phyloP scores from a whole-genome alignment of 228 moss, liverwort and hornwort genomes.

The Sphagnum magellanicum region DNA sequence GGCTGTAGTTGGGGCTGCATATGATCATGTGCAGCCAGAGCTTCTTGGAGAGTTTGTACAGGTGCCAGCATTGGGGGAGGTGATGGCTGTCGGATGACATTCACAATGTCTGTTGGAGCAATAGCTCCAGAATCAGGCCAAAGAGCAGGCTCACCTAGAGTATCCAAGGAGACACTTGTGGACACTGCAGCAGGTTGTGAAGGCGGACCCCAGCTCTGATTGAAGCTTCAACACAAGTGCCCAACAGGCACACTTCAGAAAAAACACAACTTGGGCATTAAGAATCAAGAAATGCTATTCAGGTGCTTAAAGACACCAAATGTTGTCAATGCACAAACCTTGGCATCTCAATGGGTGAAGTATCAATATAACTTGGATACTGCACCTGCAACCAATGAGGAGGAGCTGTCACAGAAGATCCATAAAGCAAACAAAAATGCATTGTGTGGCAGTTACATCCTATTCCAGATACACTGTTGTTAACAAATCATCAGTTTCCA shows the following conservation, averaged over 20 bases:
- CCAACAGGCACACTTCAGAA: constrained; percentile 14
- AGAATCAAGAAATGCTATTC: too few relatives aligned
- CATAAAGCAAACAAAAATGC: neutral
- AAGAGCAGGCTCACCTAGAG: constrained; percentile 54
- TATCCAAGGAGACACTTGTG: constrained; percentile 35
- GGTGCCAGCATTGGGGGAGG: constrained; percentile 84
- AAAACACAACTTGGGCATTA: too few relatives aligned
- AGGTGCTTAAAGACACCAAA: too few relatives aligned
- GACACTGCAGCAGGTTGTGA: constrained; percentile 31
- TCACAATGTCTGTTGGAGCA: constrained; percentile 50
- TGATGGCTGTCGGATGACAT: constrained; percentile 81
- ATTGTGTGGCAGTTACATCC: neutral
- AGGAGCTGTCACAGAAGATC: too few relatives aligned
- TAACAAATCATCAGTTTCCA: constrained; percentile 7
- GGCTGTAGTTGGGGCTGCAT: constrained; percentile 45
- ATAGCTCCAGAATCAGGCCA: constrained; percentile 55
- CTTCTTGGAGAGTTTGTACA: constrained; percentile 55
- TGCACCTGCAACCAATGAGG: constrained; percentile 54
- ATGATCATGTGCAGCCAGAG: constrained; percentile 40
- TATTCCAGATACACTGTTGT: neutral
- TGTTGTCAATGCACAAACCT: constrained; percentile 43
- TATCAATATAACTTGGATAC: constrained; percentile 83
- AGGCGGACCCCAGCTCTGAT: constrained; percentile 69
- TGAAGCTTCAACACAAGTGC: constrained; percentile 64
- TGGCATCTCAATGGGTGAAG: constrained; percentile 86